phyloP scores from a whole-genome alignment of 23 red algal species.

The Chondrus crispus region DNA sequence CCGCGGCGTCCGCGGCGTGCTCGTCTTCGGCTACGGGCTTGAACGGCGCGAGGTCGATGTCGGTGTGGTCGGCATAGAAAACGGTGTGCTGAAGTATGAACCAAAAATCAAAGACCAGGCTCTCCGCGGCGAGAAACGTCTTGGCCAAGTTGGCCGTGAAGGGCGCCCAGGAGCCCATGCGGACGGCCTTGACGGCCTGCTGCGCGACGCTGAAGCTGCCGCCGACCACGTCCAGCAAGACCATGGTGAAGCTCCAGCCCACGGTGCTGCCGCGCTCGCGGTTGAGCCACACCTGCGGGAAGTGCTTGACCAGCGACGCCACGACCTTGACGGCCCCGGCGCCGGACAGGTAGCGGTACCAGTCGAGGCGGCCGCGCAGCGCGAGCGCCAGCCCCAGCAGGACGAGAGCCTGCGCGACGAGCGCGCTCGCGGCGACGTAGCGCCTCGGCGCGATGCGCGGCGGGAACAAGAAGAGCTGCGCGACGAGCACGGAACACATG shows the following conservation, averaged over 20 bases:
- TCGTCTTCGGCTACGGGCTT: too few relatives aligned
- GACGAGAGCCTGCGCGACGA: constrained; percentile 6
- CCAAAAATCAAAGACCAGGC: constrained; percentile 73
- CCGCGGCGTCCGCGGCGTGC: too few relatives aligned
- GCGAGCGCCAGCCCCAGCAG: not conserved
- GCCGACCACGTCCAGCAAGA: constrained; percentile 58
- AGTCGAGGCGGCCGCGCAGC: not conserved
- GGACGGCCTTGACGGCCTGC: constrained; percentile 25
- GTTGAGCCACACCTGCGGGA: constrained; percentile 72
- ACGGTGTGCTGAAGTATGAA: constrained; percentile 70
- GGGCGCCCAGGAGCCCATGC: constrained; percentile 36
- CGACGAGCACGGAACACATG: constrained; percentile 48
- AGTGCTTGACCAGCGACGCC: constrained; percentile 67
- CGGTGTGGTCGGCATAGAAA: constrained; percentile 52
- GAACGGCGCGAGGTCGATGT: too few relatives aligned
- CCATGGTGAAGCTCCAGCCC: constrained; percentile 59
- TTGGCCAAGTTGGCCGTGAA: constrained; percentile 80
- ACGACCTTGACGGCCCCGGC: constrained; percentile 49
- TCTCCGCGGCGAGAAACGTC: constrained; percentile 58
- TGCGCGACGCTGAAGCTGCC: constrained; percentile 72
- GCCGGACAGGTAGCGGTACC: constrained; percentile 37
- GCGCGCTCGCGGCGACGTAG: not conserved
- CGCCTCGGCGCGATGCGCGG: constrained; percentile 30
- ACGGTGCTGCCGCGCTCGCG: constrained; percentile 40
- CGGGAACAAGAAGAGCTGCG: constrained; percentile 39